phyloP scores from a whole-genome alignment of 139 green algal genomes.

The Coelastrella sp. region DNA sequence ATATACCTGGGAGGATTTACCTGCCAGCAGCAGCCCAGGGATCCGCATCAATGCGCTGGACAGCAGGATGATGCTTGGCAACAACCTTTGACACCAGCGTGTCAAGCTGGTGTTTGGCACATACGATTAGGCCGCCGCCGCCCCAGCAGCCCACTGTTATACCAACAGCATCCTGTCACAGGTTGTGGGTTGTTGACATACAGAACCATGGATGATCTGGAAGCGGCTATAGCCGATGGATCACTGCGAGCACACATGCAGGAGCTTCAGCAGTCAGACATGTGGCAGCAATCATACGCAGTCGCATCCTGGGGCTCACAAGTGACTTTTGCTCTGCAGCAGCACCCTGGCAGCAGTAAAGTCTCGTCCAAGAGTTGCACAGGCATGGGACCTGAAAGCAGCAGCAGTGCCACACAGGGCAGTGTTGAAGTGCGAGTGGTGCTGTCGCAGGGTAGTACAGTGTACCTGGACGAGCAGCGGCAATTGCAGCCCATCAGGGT shows the following conservation, averaged over 20 bases:
- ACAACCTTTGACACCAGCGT: neutral
- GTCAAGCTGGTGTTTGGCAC: neutral
- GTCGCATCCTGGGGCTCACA: neutral
- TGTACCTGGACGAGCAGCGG: neutral
- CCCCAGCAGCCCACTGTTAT: neutral
- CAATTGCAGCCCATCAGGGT: neutral
- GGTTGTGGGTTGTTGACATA: neutral
- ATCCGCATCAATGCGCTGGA: neutral
- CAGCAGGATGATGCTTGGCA: neutral
- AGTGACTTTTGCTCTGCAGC: neutral
- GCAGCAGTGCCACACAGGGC: neutral
- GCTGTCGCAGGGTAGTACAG: neutral
- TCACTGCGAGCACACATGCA: neutral
- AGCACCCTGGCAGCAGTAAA: neutral
- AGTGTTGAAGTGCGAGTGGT: neutral
- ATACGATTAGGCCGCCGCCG: neutral
- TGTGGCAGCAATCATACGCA: neutral
- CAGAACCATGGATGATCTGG: neutral
- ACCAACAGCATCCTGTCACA: neutral
- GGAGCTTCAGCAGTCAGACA: neutral
- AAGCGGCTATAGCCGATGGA: neutral
- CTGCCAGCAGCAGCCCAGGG: neutral
- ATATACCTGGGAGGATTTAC: neutral
- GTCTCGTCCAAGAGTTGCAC: neutral
- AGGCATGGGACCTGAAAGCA: neutral